phyloP scores from a whole-genome alignment of 805 yeast genomes.

The Osmozyma mogii region DNA sequence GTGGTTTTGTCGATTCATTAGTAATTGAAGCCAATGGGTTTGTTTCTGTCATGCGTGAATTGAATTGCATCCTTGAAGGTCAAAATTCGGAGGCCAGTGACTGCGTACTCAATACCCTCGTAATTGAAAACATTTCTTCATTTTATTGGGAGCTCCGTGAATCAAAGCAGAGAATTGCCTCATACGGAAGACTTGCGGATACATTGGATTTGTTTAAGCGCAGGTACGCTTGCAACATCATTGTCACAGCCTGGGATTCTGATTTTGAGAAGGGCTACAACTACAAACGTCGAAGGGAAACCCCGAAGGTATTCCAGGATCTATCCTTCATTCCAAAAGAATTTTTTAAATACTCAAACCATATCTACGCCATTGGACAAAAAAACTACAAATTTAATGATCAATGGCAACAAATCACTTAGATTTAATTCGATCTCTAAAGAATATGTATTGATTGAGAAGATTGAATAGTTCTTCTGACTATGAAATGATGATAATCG shows the following conservation, averaged over 20 bases:
- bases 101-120: conserved; percentile 17
- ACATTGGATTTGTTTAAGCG: conserved; percentile 8
- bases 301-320: conserved; percentile 1
- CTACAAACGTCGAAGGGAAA: conserved; percentile 1
- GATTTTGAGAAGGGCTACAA: conserved; percentile 25
- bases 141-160: conserved; percentile 24
- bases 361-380: not conserved
- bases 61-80: too few species aligned
- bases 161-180: conserved; percentile 2
- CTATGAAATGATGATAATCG: not conserved
- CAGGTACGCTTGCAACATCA: conserved; percentile 19
- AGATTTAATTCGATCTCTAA: not conserved
- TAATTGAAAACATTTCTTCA: conserved; percentile 27
- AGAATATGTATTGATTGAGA: not conserved
- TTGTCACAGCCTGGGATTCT: conserved; percentile 22
- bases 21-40: too few species aligned
- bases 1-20: too few species aligned
- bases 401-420: too few species aligned
- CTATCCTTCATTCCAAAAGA: conserved; percentile 7
- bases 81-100: too few species aligned
- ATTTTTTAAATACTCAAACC: conserved; percentile 1
- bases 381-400: conserved; percentile 1
- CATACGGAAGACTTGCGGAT: conserved; percentile 7
- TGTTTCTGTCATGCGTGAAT: too few species aligned
- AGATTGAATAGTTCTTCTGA: not conserved